phyloP scores from a whole-genome alignment of 257 asterid genomes.

The Thymus mandschuricus region DNA sequence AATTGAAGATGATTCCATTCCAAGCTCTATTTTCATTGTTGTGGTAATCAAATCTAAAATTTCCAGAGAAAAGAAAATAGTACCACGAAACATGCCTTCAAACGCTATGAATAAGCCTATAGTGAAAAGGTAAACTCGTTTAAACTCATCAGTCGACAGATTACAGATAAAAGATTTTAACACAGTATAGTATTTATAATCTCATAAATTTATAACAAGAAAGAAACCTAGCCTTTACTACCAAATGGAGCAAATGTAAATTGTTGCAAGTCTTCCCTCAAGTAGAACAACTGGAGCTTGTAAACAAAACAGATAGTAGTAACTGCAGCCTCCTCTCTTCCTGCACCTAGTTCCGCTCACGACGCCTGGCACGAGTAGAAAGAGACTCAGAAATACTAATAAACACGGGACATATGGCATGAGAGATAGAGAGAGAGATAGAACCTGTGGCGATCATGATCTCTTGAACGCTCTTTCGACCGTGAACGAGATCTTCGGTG shows the following conservation, averaged over 20 bases:
- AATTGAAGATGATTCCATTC: too few species aligned
- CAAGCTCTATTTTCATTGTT: too few species aligned
- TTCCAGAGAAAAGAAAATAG: too few species aligned
- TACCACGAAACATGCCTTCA: too few species aligned
- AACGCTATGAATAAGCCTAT: too few species aligned
- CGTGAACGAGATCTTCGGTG: conserved; percentile 88
- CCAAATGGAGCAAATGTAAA: conserved; percentile 11
- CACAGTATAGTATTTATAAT: background rate
- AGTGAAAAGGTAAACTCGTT: background rate
- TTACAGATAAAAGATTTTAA: background rate
- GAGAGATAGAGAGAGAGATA: background rate
- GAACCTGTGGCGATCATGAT: conserved; percentile 91
- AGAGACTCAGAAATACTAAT: background rate
- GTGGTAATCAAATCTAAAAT: too few species aligned
- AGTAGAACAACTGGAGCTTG: conserved; percentile 17
- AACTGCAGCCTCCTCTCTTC: conserved; percentile 25
- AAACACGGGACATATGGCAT: background rate
- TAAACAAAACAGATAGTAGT: conserved; percentile 10
- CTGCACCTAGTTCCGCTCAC: conserved; percentile 55
- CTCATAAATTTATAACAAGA: background rate
- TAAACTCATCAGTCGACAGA: background rate
- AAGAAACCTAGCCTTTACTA: conserved; percentile 13
- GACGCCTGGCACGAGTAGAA: conserved; percentile 46
- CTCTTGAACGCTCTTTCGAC: conserved; percentile 82
- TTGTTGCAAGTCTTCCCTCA: background rate